phyloP scores from a whole-genome alignment of 2,329 filamentous ascomycete species.

The Rhinocladiella mackenziei region DNA sequence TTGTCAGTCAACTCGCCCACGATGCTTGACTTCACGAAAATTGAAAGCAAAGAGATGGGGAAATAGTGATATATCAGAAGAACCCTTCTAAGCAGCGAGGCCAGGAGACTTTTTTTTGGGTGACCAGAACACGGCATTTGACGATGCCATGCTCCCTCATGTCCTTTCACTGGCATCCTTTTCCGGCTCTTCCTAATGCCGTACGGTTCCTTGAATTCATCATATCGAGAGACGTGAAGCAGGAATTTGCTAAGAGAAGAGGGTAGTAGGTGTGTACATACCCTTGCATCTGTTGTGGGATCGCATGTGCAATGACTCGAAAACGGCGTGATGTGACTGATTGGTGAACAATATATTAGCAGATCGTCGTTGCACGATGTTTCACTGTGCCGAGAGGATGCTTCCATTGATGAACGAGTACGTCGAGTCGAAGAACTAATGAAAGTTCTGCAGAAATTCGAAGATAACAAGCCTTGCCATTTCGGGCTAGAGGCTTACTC shows the following conservation, averaged over 20 bases:
- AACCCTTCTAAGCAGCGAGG: conserved; percentile 32
- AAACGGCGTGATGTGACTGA: no score
- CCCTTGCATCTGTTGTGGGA: background rate
- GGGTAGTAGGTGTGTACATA: background rate
- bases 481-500: no score
- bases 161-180: conserved; percentile 25
- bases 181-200: conserved; percentile 34
- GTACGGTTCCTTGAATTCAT: conserved; percentile 30
- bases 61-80: conserved; percentile 20
- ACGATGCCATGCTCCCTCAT: conserved; percentile 22
- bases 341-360: no score
- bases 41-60: background rate
- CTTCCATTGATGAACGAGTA: no score
- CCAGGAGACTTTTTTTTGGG: conserved; percentile 12
- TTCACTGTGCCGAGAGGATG: no score
- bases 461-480: no score
- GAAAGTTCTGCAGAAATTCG: no score
- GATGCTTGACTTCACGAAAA: background rate
- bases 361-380: no score
- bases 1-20: no score
- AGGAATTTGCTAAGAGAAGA: background rate
- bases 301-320: no score
- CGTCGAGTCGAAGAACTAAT: no score
- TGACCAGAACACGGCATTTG: conserved; percentile 23
- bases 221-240: conserved; percentile 9